Percentiles rank a stretch among this genome's conserved stretches.
These are phyloP conservation scores for Phialophora macrospora DNA, from an alignment of 2,329 filamentous ascomycete species.

Conservation along the genomic window DNA sequence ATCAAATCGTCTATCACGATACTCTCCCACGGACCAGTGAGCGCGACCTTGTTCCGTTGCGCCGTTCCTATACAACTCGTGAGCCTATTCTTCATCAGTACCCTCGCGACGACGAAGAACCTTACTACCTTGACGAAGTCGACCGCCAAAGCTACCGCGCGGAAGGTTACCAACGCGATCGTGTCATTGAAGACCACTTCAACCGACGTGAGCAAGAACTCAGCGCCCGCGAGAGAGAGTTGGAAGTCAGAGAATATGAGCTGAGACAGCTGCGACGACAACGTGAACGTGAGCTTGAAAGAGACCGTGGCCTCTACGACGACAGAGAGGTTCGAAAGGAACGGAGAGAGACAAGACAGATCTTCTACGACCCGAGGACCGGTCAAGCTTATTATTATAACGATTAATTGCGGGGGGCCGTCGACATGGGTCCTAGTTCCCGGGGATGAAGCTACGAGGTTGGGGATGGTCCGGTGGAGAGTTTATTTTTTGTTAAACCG, in stretches of 20 bases:
- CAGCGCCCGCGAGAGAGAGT: constrained; percentile 19
- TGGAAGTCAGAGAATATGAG: constrained; percentile 21
- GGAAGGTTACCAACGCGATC: constrained; percentile 30
- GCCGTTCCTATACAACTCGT: constrained; percentile 12
- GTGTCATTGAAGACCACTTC: constrained; percentile 25
- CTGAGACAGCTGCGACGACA: constrained; percentile 7
- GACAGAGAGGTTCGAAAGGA: constrained; percentile 20
- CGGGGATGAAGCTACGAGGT: not conserved
- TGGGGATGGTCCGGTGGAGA: not conserved
- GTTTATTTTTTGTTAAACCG: not conserved
- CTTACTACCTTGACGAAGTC: constrained; percentile 22
- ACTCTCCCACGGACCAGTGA: constrained; percentile 2
- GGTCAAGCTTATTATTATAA: constrained; percentile 18
- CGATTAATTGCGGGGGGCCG: not conserved
- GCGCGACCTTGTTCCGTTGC: constrained; percentile 21
- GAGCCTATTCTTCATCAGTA: constrained; percentile 24
- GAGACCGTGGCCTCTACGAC: constrained; percentile 21
- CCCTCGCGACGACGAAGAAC: constrained; percentile 21
- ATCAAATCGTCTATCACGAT: constrained; percentile 26
- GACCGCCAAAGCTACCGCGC: constrained; percentile 21
- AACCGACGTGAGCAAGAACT: constrained; percentile 19
- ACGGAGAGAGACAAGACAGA: constrained; percentile 12
- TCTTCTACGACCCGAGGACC: constrained; percentile 14
- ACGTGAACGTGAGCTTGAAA: constrained; percentile 9
- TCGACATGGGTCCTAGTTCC: not conserved